A percentile compares a stretch with the other conserved stretches of the same genome.
These are phyloP conservation scores for Podaxis rugospora DNA, from an alignment of 768 basidiomycete species.

Conservation along the genomic window DNA sequence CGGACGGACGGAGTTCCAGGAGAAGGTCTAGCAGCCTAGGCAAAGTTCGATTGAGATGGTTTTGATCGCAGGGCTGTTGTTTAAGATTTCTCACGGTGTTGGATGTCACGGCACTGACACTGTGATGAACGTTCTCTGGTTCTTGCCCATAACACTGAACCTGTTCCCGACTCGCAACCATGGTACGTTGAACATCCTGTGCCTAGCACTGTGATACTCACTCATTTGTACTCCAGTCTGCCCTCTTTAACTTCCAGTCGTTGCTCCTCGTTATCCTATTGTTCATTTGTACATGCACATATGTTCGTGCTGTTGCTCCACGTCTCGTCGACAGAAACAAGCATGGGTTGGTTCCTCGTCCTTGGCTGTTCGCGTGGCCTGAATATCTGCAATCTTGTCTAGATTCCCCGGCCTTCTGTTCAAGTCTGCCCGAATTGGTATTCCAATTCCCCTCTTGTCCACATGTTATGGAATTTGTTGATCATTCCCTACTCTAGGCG, in stretches of 20 bases:
- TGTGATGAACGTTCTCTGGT: neutral
- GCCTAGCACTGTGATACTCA: neutral
- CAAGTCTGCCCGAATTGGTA: slow-evolving; percentile 95
- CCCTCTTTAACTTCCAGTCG: slow-evolving; percentile 97
- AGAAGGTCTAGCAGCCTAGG: neutral
- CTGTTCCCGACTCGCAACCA: neutral
- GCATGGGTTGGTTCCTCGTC: slow-evolving; percentile 66
- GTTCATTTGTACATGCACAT: slow-evolving; percentile 95
- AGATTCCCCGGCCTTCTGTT: slow-evolving; percentile 92
- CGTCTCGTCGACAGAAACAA: slow-evolving; percentile 91
- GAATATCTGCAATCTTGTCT: slow-evolving; percentile 1
- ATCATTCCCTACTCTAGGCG: slow-evolving; percentile 48
- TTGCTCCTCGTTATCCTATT: slow-evolving; percentile 90
- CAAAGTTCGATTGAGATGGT: neutral
- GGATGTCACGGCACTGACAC: slow-evolving; percentile 1
- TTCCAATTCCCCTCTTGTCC: slow-evolving; percentile 17
- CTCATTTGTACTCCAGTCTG: slow-evolving; percentile 46
- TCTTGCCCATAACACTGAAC: neutral
- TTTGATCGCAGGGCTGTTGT: neutral
- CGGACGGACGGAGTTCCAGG: no score
- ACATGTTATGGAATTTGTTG: neutral
- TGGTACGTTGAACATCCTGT: neutral
- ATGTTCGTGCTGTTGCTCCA: slow-evolving; percentile 86
- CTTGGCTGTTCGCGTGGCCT: neutral
- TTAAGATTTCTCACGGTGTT: slow-evolving; percentile 3